Evolutionary conservation across 805 yeast genomes (phyloP).

Genomic region (Pichia exigua): DNA sequence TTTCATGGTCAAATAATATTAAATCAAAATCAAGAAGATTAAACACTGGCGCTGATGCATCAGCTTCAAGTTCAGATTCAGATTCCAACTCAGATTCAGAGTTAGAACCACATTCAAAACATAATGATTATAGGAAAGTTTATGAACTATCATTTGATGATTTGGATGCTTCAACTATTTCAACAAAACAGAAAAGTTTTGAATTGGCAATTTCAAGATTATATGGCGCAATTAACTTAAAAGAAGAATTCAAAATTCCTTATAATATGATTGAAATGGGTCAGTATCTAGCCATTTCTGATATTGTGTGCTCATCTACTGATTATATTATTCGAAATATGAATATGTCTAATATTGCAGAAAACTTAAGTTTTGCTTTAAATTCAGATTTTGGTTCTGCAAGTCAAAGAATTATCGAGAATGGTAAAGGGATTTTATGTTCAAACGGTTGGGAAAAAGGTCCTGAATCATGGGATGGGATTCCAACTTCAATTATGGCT

Average conservation of each 20-base stretch:
- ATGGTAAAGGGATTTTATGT: slow-evolving; percentile 38
- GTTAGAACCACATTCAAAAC: neutral
- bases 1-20: slow-evolving; percentile 34
- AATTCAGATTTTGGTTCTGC: slow-evolving; percentile 39
- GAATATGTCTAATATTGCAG: slow-evolving; percentile 31
- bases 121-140: slow-evolving; percentile 1
- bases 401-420: slow-evolving; percentile 37
- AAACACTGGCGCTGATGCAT: slow-evolving; percentile 4
- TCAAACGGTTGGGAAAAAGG: slow-evolving; percentile 45
- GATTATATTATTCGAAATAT: slow-evolving; percentile 31
- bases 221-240: slow-evolving; percentile 35
- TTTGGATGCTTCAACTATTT: slow-evolving; percentile 31
- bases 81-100: neutral
- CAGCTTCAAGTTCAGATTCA: neutral
- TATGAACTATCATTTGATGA: slow-evolving; percentile 31
- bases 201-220: slow-evolving; percentile 40
- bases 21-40: slow-evolving; percentile 5
- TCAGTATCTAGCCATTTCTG: slow-evolving; percentile 39
- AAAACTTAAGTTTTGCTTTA: slow-evolving; percentile 35
- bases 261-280: slow-evolving; percentile 41
- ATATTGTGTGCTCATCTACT: slow-evolving; percentile 37
- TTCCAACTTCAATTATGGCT: slow-evolving; percentile 36
- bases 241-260: slow-evolving; percentile 30
- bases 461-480: slow-evolving; percentile 37
- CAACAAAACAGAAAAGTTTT: slow-evolving; percentile 31